Conservation (phyloP, 345 rosid genomes). For the Lepidium africanum region DNA sequence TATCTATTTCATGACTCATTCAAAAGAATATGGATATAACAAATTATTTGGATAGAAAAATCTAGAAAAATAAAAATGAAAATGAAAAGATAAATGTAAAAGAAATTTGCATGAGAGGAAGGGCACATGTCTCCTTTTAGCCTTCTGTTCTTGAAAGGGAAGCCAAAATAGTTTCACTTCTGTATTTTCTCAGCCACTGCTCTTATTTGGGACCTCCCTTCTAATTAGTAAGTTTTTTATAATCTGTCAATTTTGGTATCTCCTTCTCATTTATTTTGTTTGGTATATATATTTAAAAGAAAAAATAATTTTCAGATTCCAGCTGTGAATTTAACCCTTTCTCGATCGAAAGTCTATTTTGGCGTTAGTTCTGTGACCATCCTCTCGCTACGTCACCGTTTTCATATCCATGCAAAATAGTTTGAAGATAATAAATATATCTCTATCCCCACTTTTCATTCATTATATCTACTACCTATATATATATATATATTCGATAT, state of each 20-base stretch:
- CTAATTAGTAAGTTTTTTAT: background rate
- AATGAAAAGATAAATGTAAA: constrained; percentile 15
- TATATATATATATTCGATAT: background rate
- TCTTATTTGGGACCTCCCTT: constrained; percentile 22
- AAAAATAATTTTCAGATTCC: background rate
- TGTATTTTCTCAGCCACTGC: constrained; percentile 25
- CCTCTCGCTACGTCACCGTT: constrained; percentile 34
- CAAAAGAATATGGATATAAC: background rate
- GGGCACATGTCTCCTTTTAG: constrained; percentile 35
- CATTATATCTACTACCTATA: constrained; percentile 11
- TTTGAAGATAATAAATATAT: constrained; percentile 26
- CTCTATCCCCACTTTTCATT: constrained; percentile 21
- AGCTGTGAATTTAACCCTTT: constrained; percentile 31
- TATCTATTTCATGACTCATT: constrained; percentile 14
- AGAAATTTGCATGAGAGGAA: constrained; percentile 28
- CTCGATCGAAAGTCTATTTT: constrained; percentile 28
- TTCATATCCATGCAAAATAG: constrained; percentile 33
- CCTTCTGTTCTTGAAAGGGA: constrained; percentile 32
- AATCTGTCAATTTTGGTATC: background rate
- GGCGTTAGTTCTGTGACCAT: constrained; percentile 30
- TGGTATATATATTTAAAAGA: background rate
- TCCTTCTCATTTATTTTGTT: background rate
- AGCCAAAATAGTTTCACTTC: constrained; percentile 27
- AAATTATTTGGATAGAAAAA: constrained; percentile 8
- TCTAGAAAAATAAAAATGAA: background rate